phyloP scores from a whole-genome alignment of 768 basidiomycete species.

The Rhizopogon vinicolor region DNA sequence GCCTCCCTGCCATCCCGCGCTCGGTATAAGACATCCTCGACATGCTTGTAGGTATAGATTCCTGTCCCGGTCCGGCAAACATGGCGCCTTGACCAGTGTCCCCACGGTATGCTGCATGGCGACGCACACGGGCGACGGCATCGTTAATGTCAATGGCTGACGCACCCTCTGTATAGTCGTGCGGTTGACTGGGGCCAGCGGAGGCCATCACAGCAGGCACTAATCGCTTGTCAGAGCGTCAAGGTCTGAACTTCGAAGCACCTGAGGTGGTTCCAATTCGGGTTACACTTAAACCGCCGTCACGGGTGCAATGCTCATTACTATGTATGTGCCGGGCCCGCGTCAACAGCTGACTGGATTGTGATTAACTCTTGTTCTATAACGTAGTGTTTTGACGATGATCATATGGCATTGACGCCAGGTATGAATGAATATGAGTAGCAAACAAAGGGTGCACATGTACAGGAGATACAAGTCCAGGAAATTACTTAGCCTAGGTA shows the following conservation, averaged over 20 bases:
- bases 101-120: conserved; percentile 59
- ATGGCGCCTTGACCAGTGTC: conserved; percentile 60
- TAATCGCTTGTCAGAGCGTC: background rate
- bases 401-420: background rate
- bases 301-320: too few relatives aligned
- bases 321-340: too few relatives aligned
- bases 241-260: background rate
- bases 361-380: too few relatives aligned
- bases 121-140: conserved; percentile 54
- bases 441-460: background rate
- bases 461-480: background rate
- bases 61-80: conserved; percentile 69
- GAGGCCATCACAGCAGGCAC: conserved; percentile 11
- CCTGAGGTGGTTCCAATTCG: too few relatives aligned
- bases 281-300: too few relatives aligned
- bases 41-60: conserved; percentile 70
- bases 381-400: too few relatives aligned
- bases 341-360: too few relatives aligned
- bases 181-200: conserved; percentile 8
- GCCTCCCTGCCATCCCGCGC: conserved; percentile 33
- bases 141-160: conserved; percentile 67
- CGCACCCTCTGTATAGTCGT: conserved; percentile 88
- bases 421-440: background rate
- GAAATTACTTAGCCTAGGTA: conserved; percentile 59
- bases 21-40: conserved; percentile 73